phyloP scores from a whole-genome alignment of 768 basidiomycete genomes.

The Amanita thiersii region DNA sequence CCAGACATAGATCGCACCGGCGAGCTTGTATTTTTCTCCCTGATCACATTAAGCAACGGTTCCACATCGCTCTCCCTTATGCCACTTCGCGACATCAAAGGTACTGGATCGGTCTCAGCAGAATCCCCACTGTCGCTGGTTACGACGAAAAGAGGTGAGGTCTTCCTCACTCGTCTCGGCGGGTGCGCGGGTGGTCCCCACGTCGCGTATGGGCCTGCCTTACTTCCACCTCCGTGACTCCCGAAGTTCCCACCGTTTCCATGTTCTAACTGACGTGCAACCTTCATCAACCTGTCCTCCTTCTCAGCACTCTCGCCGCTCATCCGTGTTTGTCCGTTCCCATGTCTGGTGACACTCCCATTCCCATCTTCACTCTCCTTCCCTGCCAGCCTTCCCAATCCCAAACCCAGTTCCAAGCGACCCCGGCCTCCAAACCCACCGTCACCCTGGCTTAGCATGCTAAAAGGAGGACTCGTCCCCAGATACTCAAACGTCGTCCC shows the following conservation, averaged over 20 bases:
- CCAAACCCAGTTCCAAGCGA: too few species aligned
- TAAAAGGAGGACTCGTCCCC: constrained; percentile 25
- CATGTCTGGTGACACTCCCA: too few species aligned
- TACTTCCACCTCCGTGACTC: neutral
- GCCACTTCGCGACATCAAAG: neutral
- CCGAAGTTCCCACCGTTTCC: too few species aligned
- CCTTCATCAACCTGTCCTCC: too few species aligned
- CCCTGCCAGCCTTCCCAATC: too few species aligned
- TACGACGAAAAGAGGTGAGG: too few species aligned
- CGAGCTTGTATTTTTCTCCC: constrained; percentile 18
- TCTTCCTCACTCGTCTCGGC: constrained; percentile 1
- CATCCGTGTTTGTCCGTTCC: too few species aligned
- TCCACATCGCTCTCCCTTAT: neutral
- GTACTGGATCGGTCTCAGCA: neutral
- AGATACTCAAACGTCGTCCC: constrained; percentile 15
- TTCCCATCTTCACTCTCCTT: too few species aligned
- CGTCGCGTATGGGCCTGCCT: neutral
- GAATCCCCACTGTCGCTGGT: too few species aligned
- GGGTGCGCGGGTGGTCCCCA: neutral
- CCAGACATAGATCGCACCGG: constrained; percentile 4
- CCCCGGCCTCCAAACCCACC: constrained; percentile 1
- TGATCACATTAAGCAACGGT: constrained; percentile 16
- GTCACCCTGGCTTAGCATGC: constrained; percentile 14
- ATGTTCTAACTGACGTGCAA: too few species aligned
- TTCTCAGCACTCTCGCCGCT: too few species aligned